Conservation (phyloP, 768 basidiomycete species). For the Russula brevipes region DNA sequence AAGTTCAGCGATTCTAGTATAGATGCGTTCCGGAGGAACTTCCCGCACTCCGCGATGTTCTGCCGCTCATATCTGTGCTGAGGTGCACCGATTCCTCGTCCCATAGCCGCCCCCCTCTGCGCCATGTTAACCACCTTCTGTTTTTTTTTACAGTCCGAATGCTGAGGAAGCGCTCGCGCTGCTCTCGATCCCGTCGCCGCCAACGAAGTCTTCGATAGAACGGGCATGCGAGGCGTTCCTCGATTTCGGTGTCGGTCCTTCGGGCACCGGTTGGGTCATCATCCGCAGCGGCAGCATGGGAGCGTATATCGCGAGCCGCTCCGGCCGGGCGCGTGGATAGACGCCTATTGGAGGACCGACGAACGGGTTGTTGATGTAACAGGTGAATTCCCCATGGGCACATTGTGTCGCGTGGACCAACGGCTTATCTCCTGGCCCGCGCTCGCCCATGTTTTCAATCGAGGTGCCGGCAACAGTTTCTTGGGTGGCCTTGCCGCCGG, state of each 20-base stretch:
- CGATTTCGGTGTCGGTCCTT: constrained; percentile 49
- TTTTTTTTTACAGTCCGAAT: constrained; percentile 52
- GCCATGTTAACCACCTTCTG: neutral
- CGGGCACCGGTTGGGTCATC: constrained; percentile 54
- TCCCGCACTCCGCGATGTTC: constrained; percentile 52
- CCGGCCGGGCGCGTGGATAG: constrained; percentile 53
- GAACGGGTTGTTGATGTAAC: constrained; percentile 74
- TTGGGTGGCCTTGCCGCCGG: constrained; percentile 82
- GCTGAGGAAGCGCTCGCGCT: constrained; percentile 75
- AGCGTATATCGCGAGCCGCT: constrained; percentile 52
- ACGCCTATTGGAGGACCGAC: constrained; percentile 62
- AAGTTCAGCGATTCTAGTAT: constrained; percentile 40
- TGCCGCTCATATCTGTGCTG: constrained; percentile 59
- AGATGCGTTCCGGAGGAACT: constrained; percentile 78
- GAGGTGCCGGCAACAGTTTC: constrained; percentile 90
- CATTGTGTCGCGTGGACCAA: neutral
- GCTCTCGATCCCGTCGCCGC: constrained; percentile 48
- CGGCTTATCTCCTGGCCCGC: constrained; percentile 8
- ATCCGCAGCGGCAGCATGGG: constrained; percentile 74
- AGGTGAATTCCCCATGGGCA: constrained; percentile 39
- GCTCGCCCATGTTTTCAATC: constrained; percentile 3
- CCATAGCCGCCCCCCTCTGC: neutral
- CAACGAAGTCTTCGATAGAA: constrained; percentile 54
- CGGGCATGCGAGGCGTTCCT: constrained; percentile 61
- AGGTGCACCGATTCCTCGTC: constrained; percentile 42